Base-by-base conservation (phyloP, 441 rosid species). In the Populus hybrid region DNA sequence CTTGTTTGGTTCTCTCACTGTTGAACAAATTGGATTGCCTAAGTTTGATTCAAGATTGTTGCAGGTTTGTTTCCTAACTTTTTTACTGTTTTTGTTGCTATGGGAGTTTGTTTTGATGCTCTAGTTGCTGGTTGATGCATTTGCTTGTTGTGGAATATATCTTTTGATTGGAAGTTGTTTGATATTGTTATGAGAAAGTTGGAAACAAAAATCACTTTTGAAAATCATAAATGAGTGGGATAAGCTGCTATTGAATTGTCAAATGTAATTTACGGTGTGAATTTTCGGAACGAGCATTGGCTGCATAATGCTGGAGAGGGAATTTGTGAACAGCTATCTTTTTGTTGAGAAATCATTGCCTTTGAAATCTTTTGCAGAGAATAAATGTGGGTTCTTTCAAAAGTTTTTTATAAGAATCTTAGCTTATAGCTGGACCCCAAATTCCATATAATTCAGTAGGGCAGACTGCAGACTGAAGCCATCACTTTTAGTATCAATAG, bases 11-110 rank as follows among this genome's bases (percentile, higher is more conserved):
- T 89, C 97, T 0, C 79, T 93, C 14, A 91, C 98, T 35, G 99
- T 95, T 26, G 94, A 82, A 64, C 97, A 95, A 31, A 87, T 90
- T 80, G 99, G 99, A 64, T 87, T 91, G 83, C 99, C 98, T 1
- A 83, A 82, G 77, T 93, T 92, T 64, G 92, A 91, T 72, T 59
- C 72, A 18, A 82, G 74, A 75, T 72, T 93, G 77, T 74, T 91
- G 84, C 95, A 91, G 99, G 98, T 93, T 80, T 69, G 84, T 42
- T 72, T 63, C 74, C 1, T 16, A 16, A 29, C 56, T 23, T 36
- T 53, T 61, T n/a, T n/a, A 0, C 3, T 63, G 50, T 21, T 74
- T 12, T 23, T 59, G 33, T 16, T 64, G 7, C 21, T 12, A 2
- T 71, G 26, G 12, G 8, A 7, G 16, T 56, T 65, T 50, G 12